Conservation (phyloP, 805 yeast genomes). For the Candida chilensis region DNA sequence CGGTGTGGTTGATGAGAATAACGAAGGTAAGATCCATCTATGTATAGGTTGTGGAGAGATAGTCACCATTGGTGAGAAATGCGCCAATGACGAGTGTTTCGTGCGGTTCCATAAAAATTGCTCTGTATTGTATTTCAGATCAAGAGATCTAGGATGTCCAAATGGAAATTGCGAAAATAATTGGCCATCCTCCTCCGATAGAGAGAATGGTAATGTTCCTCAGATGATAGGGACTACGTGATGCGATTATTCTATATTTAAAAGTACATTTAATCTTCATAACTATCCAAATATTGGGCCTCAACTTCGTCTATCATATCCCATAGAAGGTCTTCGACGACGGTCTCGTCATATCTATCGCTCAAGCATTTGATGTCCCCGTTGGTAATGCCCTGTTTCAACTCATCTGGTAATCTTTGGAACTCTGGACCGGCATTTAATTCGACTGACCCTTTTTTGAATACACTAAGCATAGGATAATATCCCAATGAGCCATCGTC, state of each 20-base stretch:
- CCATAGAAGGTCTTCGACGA: slow-evolving; percentile 75
- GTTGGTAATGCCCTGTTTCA: slow-evolving; percentile 10
- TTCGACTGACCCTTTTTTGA: slow-evolving; percentile 66
- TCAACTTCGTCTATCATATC: slow-evolving; percentile 84
- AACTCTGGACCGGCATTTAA: slow-evolving; percentile 65
- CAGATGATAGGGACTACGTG: not conserved
- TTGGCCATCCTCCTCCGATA: slow-evolving; percentile 9
- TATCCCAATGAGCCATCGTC: slow-evolving; percentile 89
- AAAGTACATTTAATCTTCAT: slow-evolving; percentile 13
- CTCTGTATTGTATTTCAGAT: slow-evolving; percentile 23
- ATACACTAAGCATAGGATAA: slow-evolving; percentile 83
- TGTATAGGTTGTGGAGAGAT: slow-evolving; percentile 46
- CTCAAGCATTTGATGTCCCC: slow-evolving; percentile 39
- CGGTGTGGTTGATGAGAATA: slow-evolving; percentile 16
- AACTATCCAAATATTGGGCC: slow-evolving; percentile 41
- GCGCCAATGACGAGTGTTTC: slow-evolving; percentile 20
- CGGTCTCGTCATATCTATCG: slow-evolving; percentile 54
- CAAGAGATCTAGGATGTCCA: slow-evolving; percentile 20
- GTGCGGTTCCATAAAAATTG: slow-evolving; percentile 42
- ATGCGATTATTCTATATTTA: slow-evolving; percentile 1
- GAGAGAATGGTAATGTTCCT: slow-evolving; percentile 3
- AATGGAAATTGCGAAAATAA: slow-evolving; percentile 11
- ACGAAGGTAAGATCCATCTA: slow-evolving; percentile 25
- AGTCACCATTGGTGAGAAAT: slow-evolving; percentile 42
- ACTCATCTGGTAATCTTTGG: slow-evolving; percentile 27